Evolutionary conservation across 352 stramenopile genomes (phyloP), one percentile per base, ranked within the genome.

Genomic region (Globisporangium sylvaticum): DNA sequence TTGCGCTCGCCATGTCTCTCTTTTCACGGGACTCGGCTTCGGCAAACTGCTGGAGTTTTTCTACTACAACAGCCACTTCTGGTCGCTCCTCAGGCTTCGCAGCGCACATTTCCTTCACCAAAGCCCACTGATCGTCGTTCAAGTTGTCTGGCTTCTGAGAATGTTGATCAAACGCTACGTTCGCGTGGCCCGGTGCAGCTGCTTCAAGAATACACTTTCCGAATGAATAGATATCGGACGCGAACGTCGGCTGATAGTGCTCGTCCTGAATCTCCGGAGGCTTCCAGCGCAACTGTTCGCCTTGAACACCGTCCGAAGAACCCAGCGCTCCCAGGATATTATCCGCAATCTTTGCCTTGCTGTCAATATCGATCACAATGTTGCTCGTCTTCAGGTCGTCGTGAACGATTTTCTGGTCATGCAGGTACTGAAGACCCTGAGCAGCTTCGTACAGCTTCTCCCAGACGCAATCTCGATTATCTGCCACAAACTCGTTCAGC

Each of bases 61-160:
- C 6, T 14, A 54, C 61, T 9, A 66, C 22, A 1, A 32, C 5
- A 15, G n/a, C 10, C 18, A 66, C n/a, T 24, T 42, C 15, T 6
- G 61, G 61, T 18, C 61, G 29, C 12, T 60, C 14, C 6, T 53
- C 61, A 2, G 48, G 48, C 2, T 31, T 34, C 15, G 50, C 61
- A 25, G 61, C 48, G 22, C 61, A 66, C 61, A 66, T 66, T 10
- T 29, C 32, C 15, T 25, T 34, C 31, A 66, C 14, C 15, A 66
- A 15, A 22, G 2, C 22, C 61, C 46, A 66, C 31, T 66, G 61
- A 4, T 66, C 50, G 15, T 37, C 32, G 3, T 22, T 52, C 22
- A 60, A 39, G 18, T 14, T 56, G 8, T 12, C 14, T 42, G 29
- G n/a, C 22, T 39, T 31, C n/a, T n/a, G n/a, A n/a, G 44, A 22